Percentiles rank a stretch among this genome's conserved stretches.
These are phyloP conservation scores for Trichoderma asperellum DNA, from an alignment of 2,329 filamentous ascomycete genomes.

Conservation along the genomic window DNA sequence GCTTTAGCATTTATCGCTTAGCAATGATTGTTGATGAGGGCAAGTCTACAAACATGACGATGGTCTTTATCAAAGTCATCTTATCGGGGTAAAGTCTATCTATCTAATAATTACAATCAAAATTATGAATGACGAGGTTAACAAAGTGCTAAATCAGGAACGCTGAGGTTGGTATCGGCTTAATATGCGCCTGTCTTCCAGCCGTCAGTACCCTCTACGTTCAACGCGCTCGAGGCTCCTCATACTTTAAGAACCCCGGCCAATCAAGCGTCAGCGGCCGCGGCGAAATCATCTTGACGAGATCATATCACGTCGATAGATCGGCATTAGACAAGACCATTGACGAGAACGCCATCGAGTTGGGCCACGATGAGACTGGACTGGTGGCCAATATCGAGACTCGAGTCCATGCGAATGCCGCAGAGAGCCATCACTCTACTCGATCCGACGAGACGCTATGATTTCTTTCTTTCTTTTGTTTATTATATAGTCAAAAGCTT, in stretches of 20 bases:
- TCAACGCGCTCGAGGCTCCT: conserved; percentile 31
- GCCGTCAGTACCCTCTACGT: conserved; percentile 36
- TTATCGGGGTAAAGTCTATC: conserved; percentile 33
- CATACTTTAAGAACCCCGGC: conserved; percentile 34
- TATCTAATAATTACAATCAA: neutral
- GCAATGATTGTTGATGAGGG: conserved; percentile 35
- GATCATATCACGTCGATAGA: conserved; percentile 37
- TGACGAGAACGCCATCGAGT: conserved; percentile 27
- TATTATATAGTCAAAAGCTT: neutral
- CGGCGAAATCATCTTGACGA: conserved; percentile 40
- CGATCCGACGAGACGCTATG: conserved; percentile 15
- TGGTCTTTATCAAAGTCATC: conserved; percentile 38
- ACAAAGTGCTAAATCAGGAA: conserved; percentile 31
- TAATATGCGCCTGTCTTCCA: conserved; percentile 41
- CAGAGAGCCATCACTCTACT: neutral
- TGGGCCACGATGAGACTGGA: conserved; percentile 35
- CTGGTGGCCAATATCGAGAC: conserved; percentile 31
- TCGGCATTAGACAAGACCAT: conserved; percentile 29
- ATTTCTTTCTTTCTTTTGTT: neutral
- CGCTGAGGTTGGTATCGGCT: conserved; percentile 40
- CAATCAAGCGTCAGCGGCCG: conserved; percentile 27
- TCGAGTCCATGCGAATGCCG: conserved; percentile 15
- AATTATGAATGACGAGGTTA: neutral
- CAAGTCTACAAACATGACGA: conserved; percentile 35
- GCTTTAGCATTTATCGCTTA: conserved; percentile 39